These are phyloP conservation scores for Boletus semigastroideus DNA, from an alignment of 1,284 basidiomycete genomes.

Conservation along the genomic window DNA sequence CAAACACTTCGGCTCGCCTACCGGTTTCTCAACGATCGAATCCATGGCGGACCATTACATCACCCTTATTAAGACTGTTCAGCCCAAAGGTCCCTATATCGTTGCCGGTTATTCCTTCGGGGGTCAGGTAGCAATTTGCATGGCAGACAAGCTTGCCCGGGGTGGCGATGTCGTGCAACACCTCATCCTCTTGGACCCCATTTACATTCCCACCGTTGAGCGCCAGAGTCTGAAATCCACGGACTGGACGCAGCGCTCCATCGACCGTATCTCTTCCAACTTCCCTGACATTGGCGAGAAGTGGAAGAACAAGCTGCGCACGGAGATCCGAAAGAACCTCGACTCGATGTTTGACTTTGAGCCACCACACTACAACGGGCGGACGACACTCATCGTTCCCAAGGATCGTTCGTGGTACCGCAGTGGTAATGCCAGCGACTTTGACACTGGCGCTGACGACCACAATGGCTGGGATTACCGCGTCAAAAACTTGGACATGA, in stretches of 20 bases:
- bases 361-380: conserved; percentile 24
- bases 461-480: conserved; percentile 33
- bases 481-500: conserved; percentile 27
- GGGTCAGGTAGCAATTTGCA: conserved; percentile 29
- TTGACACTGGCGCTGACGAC: conserved; percentile 31
- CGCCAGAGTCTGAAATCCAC: conserved; percentile 31
- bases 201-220: conserved; percentile 28
- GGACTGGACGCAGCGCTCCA: conserved; percentile 29
- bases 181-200: conserved; percentile 29
- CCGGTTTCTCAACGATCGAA: conserved; percentile 28
- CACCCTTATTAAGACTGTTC: conserved; percentile 25
- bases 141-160: conserved; percentile 23
- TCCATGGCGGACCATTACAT: conserved; percentile 34
- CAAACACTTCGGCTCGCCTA: conserved; percentile 30
- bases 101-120: conserved; percentile 30
- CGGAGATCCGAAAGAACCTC: conserved; percentile 30
- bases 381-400: conserved; percentile 28
- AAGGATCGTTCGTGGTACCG: conserved; percentile 33
- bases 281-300: conserved; percentile 33
- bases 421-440: conserved; percentile 29
- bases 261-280: conserved; percentile 32
- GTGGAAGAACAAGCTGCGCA: conserved; percentile 29
- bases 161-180: conserved; percentile 26
- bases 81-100: conserved; percentile 28
- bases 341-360: conserved; percentile 34